These are phyloP conservation scores for Penicillium sp. DNA, from an alignment of 2,329 filamentous ascomycete species.

Conservation along the genomic window DNA sequence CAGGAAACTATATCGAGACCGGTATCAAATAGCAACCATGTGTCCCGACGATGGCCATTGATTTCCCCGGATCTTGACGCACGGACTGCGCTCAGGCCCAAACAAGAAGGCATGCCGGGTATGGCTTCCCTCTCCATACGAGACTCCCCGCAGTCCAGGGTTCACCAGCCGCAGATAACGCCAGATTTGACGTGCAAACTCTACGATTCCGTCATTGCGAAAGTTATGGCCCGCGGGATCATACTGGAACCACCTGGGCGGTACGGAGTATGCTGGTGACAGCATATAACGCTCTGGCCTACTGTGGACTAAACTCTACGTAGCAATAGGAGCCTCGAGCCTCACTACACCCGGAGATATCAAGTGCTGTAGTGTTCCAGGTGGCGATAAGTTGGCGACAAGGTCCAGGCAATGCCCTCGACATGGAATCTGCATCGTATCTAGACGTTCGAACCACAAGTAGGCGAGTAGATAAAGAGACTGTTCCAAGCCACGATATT, in stretches of 20 bases:
- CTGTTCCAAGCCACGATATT: not conserved
- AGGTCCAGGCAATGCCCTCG: not conserved
- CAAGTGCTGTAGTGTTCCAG: not conserved
- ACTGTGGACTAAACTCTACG: not conserved
- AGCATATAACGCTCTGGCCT: not conserved
- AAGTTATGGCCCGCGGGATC: not conserved
- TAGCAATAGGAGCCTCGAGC: not conserved
- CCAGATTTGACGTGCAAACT: not conserved
- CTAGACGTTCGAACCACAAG: not conserved
- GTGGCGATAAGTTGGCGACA: not conserved
- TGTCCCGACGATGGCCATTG: not conserved
- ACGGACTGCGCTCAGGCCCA: conserved; percentile 2
- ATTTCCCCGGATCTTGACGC: not conserved
- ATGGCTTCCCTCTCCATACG: not conserved
- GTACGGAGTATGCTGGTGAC: not conserved
- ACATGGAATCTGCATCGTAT: not conserved
- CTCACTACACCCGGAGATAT: not conserved
- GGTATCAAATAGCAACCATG: not conserved
- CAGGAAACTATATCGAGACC: not conserved
- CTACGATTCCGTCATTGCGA: not conserved
- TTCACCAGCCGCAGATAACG: not conserved
- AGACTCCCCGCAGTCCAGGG: not conserved
- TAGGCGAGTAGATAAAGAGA: not conserved
- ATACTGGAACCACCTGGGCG: not conserved
- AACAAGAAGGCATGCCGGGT: not conserved